phyloP scores from a whole-genome alignment of 2,329 filamentous ascomycete genomes.

The Gnomoniopsis sp. region DNA sequence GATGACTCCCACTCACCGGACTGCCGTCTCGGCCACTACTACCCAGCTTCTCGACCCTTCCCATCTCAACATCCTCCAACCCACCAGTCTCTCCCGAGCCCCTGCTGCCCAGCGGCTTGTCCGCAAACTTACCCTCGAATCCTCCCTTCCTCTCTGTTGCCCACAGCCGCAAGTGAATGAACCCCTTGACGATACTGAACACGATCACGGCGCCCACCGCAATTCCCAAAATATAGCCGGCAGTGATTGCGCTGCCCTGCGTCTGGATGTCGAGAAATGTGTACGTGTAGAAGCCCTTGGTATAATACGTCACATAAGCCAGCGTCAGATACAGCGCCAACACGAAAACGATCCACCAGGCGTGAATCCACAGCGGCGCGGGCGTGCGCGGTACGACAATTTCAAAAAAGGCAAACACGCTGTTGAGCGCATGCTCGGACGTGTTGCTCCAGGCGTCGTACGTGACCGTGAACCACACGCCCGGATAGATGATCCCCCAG shows the following conservation, averaged over 20 bases:
- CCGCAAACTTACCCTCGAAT: slow-evolving; percentile 39
- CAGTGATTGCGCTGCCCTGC: slow-evolving; percentile 52
- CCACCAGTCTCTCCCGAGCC: slow-evolving; percentile 21
- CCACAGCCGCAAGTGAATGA: slow-evolving; percentile 49
- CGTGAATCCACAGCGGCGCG: slow-evolving; percentile 59
- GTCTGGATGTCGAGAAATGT: slow-evolving; percentile 64
- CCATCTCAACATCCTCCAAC: slow-evolving; percentile 14
- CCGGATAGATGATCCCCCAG: slow-evolving; percentile 59
- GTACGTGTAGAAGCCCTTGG: slow-evolving; percentile 74
- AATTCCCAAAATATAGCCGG: slow-evolving; percentile 62
- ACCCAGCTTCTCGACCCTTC: neutral
- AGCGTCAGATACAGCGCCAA: slow-evolving; percentile 69
- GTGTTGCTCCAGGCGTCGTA: slow-evolving; percentile 64
- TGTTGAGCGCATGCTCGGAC: slow-evolving; percentile 73
- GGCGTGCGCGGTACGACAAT: slow-evolving; percentile 64
- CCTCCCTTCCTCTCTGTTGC: slow-evolving; percentile 45
- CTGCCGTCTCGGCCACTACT: slow-evolving; percentile 4
- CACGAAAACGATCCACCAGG: slow-evolving; percentile 66
- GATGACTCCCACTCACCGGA: slow-evolving; percentile 1
- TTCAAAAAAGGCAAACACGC: slow-evolving; percentile 71
- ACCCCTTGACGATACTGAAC: slow-evolving; percentile 47
- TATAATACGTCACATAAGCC: slow-evolving; percentile 69
- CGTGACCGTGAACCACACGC: slow-evolving; percentile 45
- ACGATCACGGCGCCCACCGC: slow-evolving; percentile 48
- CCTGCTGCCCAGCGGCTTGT: slow-evolving; percentile 19